Base-by-base conservation (phyloP, 2,329 filamentous ascomycete genomes). In the Fusarium foetens region DNA sequence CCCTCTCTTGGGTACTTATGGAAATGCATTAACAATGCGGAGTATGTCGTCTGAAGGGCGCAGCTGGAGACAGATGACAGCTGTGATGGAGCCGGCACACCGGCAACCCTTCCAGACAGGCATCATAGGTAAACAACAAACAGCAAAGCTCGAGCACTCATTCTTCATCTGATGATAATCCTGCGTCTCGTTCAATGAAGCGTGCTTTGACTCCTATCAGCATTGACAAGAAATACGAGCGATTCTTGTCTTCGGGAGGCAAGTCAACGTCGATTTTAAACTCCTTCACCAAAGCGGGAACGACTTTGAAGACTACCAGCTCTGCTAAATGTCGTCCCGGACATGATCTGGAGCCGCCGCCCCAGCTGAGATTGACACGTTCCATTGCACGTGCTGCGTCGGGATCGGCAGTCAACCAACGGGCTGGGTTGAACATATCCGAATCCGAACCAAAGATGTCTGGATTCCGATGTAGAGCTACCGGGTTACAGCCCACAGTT, bases 221-320 rank as follows among this genome's bases (percentile, higher is more conserved):
- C 83, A 88, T 87, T 2, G 85, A 86, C 76, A 89, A 77, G 61
- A 88, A 89, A 60, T 88, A 88, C 13, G 83, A 83, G 5, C 79
- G 80, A 46, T 82, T 81, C 3, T 83, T 76, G 6, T 81, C 75
- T 5, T 85, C 81, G 0, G 73, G 69, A 1, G 85, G 84, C 68
- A 85, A 72, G 11, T 48, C 59, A 6, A 83, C 78, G 58, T 84
- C 76, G 0, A 88, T 76, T 10, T 84, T 81, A 59, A 89, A 89
- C 45, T 82, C 80, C 9, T 77, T 75, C 6, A 87, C 60, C 21
- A 89, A 64, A 0, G 80, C 76, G 0, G 82, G 76, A 1, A 88
- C 78, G 0, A 82, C 78, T 71, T 86, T 87, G 55, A 79, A 80
- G 1, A 89, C 78, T 5, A 88, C 77, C 61, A 89, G 70, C 73